Percentiles rank a stretch among this genome's conserved stretches.
phyloP scores from a whole-genome alignment of 2,329 filamentous ascomycete genomes.

The Xylaria sp. region DNA sequence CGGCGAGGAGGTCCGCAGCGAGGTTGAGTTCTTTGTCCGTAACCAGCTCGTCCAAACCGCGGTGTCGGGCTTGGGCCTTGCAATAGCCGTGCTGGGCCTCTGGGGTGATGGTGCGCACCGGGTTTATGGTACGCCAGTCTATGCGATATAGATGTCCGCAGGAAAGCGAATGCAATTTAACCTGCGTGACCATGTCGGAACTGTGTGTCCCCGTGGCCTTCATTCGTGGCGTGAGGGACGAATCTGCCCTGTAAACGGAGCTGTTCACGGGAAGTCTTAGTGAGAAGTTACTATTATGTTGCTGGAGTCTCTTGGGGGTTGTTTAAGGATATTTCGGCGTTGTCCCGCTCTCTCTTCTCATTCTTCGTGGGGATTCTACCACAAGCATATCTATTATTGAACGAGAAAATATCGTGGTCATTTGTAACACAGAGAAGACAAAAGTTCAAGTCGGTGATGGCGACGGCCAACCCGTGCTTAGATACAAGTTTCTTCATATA shows the following conservation, averaged over 20 bases:
- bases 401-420: constrained; percentile 5
- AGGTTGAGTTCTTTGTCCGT: constrained; percentile 66
- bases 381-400: constrained; percentile 7
- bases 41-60: constrained; percentile 65
- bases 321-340: constrained; percentile 18
- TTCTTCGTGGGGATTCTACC: background rate
- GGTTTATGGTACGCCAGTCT: constrained; percentile 34
- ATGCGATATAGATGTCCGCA: constrained; percentile 40
- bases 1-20: constrained; percentile 69
- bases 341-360: constrained; percentile 8
- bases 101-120: constrained; percentile 69
- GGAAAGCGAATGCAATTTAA: background rate
- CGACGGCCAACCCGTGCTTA: background rate
- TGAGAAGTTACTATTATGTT: constrained; percentile 3
- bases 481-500: background rate
- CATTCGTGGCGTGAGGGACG: background rate
- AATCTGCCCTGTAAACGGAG: constrained; percentile 3
- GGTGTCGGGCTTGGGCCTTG: constrained; percentile 67
- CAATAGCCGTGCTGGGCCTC: constrained; percentile 71
- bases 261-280: constrained; percentile 20
- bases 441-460: background rate
- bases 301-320: constrained; percentile 30
- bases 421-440: background rate
- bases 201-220: background rate
- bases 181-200: constrained; percentile 9